These are phyloP conservation scores for Zoysia japonica DNA, from an alignment of 176 grass and related monocot species.

Conservation along the genomic window DNA sequence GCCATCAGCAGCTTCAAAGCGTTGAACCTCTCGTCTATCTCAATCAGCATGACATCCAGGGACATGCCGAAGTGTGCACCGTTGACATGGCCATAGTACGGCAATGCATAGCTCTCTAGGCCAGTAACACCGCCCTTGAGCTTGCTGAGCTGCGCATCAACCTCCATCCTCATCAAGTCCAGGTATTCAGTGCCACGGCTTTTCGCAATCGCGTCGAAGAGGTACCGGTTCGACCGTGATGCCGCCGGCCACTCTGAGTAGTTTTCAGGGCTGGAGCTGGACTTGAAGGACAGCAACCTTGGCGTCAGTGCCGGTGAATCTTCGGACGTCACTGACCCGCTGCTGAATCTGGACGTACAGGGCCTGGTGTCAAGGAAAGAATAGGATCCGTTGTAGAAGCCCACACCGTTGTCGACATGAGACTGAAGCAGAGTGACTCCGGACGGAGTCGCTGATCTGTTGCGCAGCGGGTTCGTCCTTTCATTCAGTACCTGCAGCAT, in stretches of 20 bases:
- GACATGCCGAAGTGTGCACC: conserved; percentile 43
- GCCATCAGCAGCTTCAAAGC: conserved; percentile 60
- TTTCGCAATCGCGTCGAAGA: conserved; percentile 20
- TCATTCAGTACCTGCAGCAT: conserved; percentile 41
- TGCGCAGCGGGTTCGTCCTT: conserved; percentile 24
- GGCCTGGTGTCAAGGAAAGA: conserved; percentile 32
- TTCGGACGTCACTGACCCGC: conserved; percentile 46
- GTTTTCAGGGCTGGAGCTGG: conserved; percentile 39
- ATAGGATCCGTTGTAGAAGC: conserved; percentile 17
- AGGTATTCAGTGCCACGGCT: conserved; percentile 41
- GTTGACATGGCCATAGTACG: conserved; percentile 10
- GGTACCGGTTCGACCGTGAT: conserved; percentile 10
- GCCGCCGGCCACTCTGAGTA: conserved; percentile 26
- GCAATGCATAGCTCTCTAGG: conserved; percentile 45
- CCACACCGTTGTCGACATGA: neutral
- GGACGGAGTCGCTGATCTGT: conserved; percentile 22
- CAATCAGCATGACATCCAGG: conserved; percentile 53
- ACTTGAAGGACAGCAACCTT: conserved; percentile 44
- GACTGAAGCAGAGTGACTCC: neutral
- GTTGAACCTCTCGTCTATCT: conserved; percentile 76
- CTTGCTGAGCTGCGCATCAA: conserved; percentile 57
- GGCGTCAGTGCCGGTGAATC: conserved; percentile 42
- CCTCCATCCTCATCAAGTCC: conserved; percentile 47
- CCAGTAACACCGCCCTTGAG: conserved; percentile 63
- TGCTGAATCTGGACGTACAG: conserved; percentile 14